Evolutionary conservation across 371 early-diverging fungal genomes (phyloP), one percentile per base, ranked within the genome.

Genomic region (Rhizopus arrhizus): DNA sequence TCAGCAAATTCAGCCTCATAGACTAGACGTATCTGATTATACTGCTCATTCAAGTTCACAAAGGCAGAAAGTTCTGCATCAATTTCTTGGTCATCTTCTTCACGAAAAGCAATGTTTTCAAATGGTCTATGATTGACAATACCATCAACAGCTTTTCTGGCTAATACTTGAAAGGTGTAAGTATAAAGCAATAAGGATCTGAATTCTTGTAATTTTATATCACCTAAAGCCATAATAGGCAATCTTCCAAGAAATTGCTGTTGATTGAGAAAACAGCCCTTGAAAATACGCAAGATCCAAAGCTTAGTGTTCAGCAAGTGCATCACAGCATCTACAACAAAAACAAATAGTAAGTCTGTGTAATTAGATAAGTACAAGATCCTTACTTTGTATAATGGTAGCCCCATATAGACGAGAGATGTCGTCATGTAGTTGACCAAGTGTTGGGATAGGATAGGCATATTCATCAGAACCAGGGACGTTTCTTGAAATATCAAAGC

Each of bases 51-150:
- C 9, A 47, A 28, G 9, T 22, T 47, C 5, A n/a, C 47, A 47
- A 47, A 47, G 28, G n/a, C 28, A 16, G 4, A 28, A 3, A 47
- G 22, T 47, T 47, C 47, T 16, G 22, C 9, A 22, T 29, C 9
- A 9, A 16, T 6, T 15, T 45, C 47, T 46, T 46, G 22, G 4
- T 47, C 0, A 4, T 47, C 22, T 47, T 22, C 22, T 38, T 38
- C 38, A n/a, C n/a, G n/a, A 47, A 47, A 47, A n/a, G 22, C 47
- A 47, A 47, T 47, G 3, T 47, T 28, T 16, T 47, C 8, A 47
- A 47, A 47, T 22, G 9, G 15, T 16, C 6, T 47, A 16, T 47
- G 47, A 28, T 47, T 47, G 4, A 47, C 9, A 10, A 47, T 47
- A 16, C 47, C 47, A 22, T 47, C 28, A 28, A 8, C 47, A 16